Percentiles rank a stretch among this genome's conserved stretches.
phyloP scores from a whole-genome alignment of 2,329 filamentous ascomycete species.

The Cercospora sp. region DNA sequence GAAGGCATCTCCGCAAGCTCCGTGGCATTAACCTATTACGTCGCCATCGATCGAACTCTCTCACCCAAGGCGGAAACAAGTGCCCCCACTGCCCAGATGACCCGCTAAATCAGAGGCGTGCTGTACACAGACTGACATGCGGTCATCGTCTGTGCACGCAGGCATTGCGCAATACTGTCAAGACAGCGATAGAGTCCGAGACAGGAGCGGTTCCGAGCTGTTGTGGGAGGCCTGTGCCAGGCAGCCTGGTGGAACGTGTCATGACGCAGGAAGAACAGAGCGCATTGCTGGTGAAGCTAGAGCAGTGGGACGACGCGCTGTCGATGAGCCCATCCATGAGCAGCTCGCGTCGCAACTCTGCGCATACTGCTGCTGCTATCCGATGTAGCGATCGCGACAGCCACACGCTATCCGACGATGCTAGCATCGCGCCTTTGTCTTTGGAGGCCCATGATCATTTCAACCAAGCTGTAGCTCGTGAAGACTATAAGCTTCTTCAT shows the following conservation, averaged over 20 bases:
- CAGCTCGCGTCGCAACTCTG: slow-evolving; percentile 21
- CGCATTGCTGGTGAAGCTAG: slow-evolving; percentile 36
- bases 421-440: slow-evolving; percentile 15
- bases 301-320: slow-evolving; percentile 36
- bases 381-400: slow-evolving; percentile 7
- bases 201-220: slow-evolving; percentile 42
- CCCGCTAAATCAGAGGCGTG: slow-evolving; percentile 28
- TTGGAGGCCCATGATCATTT: slow-evolving; percentile 24
- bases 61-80: slow-evolving; percentile 26
- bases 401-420: slow-evolving; percentile 24
- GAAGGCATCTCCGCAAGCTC: slow-evolving; percentile 37
- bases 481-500: slow-evolving; percentile 33
- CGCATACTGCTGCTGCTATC: slow-evolving; percentile 8
- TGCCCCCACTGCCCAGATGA: slow-evolving; percentile 39
- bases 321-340: slow-evolving; percentile 22
- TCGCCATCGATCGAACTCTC: slow-evolving; percentile 32
- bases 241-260: slow-evolving; percentile 41
- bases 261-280: slow-evolving; percentile 43
- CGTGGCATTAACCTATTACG: slow-evolving; percentile 38
- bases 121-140: slow-evolving; percentile 38
- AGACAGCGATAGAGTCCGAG: slow-evolving; percentile 37
- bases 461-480: slow-evolving; percentile 26
- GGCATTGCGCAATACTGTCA: slow-evolving; percentile 39
- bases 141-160: slow-evolving; percentile 39
- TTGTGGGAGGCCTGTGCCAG: slow-evolving; percentile 45